Evolutionary conservation across 805 yeast species (phyloP).

Genomic region (Pichia ethanolica): DNA sequence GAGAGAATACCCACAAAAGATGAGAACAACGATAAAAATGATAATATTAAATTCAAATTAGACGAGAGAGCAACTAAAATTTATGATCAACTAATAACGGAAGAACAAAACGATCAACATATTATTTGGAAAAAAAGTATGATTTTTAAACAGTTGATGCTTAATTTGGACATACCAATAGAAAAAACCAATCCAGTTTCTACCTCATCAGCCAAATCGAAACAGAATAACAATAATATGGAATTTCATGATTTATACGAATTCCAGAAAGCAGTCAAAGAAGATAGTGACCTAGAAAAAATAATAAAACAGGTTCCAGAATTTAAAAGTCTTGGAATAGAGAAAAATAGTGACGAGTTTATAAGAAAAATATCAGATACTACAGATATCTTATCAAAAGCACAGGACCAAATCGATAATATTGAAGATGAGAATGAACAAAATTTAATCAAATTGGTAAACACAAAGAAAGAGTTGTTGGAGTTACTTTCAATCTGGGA

Average conservation of each 20-base stretch:
- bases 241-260: constrained; percentile 11
- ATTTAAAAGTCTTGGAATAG: constrained; percentile 17
- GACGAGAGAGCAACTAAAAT: constrained; percentile 20
- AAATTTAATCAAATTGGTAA: constrained; percentile 21
- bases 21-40: no score
- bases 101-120: constrained; percentile 37
- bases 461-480: constrained; percentile 32
- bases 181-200: constrained; percentile 25
- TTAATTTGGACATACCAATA: constrained; percentile 66
- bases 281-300: background rate
- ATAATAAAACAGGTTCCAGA: constrained; percentile 26
- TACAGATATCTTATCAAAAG: constrained; percentile 10
- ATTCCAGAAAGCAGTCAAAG: constrained; percentile 1
- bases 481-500: constrained; percentile 39
- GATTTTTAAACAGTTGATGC: constrained; percentile 53
- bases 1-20: background rate
- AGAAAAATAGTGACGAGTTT: constrained; percentile 21
- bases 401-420: constrained; percentile 18
- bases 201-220: constrained; percentile 30
- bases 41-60: constrained; percentile 9
- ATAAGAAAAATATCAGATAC: constrained; percentile 20
- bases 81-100: constrained; percentile 17
- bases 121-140: constrained; percentile 68
- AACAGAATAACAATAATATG: background rate
- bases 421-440: constrained; percentile 30